These are phyloP conservation scores for Chrysanthemum makinoi DNA, from an alignment of 129 eudicot genomes.

Conservation along the genomic window DNA sequence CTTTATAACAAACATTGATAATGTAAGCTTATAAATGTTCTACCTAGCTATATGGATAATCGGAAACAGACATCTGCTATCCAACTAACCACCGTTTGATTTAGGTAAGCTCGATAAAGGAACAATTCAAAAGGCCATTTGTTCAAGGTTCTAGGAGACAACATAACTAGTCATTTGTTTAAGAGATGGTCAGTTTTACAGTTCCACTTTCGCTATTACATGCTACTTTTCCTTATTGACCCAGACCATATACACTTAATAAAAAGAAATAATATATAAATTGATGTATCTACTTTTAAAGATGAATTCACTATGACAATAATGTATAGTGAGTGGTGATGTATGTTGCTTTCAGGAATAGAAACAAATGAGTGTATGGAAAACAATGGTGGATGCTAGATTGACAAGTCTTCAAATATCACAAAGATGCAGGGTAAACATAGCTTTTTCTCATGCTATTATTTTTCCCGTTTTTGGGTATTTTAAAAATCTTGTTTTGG, in stretches of 20 bases:
- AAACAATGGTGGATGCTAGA: constrained; percentile 98
- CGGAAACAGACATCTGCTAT: background rate
- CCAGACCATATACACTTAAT: background rate
- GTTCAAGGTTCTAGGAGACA: constrained; percentile 91
- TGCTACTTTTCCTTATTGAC: background rate
- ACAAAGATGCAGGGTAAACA: constrained; percentile 90
- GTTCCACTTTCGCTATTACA: background rate
- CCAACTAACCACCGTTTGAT: constrained; percentile 14
- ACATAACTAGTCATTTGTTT: constrained; percentile 71
- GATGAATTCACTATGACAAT: background rate
- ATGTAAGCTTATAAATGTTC: too few relatives aligned
- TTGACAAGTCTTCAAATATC: constrained; percentile 65
- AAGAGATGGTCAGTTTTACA: constrained; percentile 47
- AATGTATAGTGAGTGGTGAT: background rate
- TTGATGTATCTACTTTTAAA: background rate
- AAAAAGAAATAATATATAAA: background rate
- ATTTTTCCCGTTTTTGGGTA: background rate
- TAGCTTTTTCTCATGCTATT: background rate
- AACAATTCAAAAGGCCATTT: constrained; percentile 87
- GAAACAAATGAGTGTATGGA: constrained; percentile 89
- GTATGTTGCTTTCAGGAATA: constrained; percentile 47
- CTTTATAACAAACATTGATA: background rate
- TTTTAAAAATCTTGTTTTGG: background rate
- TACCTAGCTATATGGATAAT: background rate
- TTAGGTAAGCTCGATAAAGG: constrained; percentile 84